A percentile compares a stretch with the other conserved stretches of the same genome.
Evolutionary conservation across 202 grass and related monocot genomes (phyloP).

Genomic region (Dendrocalamus latiflorus): DNA sequence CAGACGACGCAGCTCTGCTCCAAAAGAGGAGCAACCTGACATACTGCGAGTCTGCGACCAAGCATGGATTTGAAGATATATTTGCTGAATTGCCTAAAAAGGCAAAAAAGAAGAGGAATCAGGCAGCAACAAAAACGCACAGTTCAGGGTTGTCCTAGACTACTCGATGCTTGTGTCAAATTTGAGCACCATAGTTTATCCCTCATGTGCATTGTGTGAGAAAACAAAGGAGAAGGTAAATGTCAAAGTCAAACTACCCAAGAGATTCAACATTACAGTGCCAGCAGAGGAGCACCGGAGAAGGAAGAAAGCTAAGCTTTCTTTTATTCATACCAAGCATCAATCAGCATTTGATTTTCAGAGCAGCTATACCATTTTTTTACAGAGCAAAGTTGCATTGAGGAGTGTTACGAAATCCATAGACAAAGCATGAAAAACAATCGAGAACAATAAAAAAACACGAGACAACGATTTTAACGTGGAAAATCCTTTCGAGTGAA

Average conservation of each 20-base stretch:
- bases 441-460: too few species aligned
- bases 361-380: background rate
- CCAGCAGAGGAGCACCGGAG: background rate
- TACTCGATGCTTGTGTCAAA: background rate
- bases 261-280: background rate
- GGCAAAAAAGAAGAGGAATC: background rate
- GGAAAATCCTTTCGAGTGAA: too few species aligned
- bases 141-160: background rate
- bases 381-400: background rate
- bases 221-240: background rate
- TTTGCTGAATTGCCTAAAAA: background rate
- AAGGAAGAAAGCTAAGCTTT: background rate
- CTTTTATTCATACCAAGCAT: background rate
- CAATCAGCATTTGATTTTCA: conserved; percentile 3
- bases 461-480: too few species aligned
- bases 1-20: background rate
- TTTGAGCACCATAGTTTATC: too few species aligned
- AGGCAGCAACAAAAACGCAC: background rate
- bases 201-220: background rate
- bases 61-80: background rate
- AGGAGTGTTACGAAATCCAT: too few species aligned
- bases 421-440: too few species aligned
- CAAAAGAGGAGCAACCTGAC: background rate
- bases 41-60: background rate
- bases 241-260: background rate